Base-by-base conservation (phyloP, 169 alveolate species). In the Cryptosporidium felis region DNA sequence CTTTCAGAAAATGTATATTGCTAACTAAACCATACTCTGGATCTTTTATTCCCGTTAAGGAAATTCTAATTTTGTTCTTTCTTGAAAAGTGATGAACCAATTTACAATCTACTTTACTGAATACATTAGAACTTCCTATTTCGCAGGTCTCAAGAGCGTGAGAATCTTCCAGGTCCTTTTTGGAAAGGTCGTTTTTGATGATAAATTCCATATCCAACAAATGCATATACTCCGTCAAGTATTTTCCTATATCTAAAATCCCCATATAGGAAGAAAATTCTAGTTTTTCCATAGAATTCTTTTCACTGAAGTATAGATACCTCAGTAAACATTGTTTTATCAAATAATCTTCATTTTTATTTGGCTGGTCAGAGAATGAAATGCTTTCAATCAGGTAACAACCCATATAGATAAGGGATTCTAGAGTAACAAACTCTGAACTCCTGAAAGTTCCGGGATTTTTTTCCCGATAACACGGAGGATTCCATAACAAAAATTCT, bases 201-300 rank as follows among this genome's bases (percentile, higher is more conserved):
- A 65, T 46, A 8, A 45, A 65, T 16, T 65, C 81, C 81, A 44
- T 65, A 18, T 65, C 62, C 34, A 65, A 32, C 8, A 65, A 41
- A 21, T 10, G 8, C 21, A 12, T 32, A 49, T 65, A 65, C 8
- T 65, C 34, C 2, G 12, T 30, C 40, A 65, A 65, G 34, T 65
- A 65, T 5, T 65, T 62, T 30, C 81, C 62, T 18, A 65, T 65
- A 12, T 65, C 81, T 18, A 65, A 12, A 14, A 65, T 28, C 0
- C 81, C 81, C 34, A 40, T 38, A 4, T 36, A 21, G n/a, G 30
- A 40, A 60, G 18, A 14, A 38, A 60, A 10, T 1, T 21, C 21
- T n/a, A 6, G 4, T 14, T 60, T 60, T 36, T 16, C 30, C 12
- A 0, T n/a, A 16, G 2, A 6, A 23, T 46, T 23, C 4, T 18